Conservation (phyloP, 345 rosid genomes). For the Geranium brycei region DNA sequence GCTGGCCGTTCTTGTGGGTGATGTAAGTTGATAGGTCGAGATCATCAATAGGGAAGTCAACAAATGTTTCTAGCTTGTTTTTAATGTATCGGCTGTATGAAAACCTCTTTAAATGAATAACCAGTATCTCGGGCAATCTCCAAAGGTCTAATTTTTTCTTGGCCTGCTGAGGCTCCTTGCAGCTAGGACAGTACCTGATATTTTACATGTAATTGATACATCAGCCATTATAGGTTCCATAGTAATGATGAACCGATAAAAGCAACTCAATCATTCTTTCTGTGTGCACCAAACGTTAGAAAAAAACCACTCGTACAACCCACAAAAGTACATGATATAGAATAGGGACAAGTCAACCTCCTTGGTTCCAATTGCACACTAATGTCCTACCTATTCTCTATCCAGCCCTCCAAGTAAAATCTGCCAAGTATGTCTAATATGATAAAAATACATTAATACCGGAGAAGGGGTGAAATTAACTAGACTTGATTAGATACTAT, state of each 20-base stretch:
- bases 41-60: conserved; percentile 50
- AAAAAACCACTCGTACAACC: background rate
- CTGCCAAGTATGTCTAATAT: background rate
- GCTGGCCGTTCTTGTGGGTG: conserved; percentile 21
- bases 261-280: no score
- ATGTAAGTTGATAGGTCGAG: conserved; percentile 48
- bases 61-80: conserved; percentile 56
- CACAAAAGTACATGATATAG: background rate
- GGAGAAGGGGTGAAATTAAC: background rate
- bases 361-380: background rate
- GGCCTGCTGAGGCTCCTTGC: conserved; percentile 55
- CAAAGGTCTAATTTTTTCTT: conserved; percentile 62
- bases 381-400: background rate
- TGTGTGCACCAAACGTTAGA: no score
- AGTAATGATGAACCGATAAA: no score
- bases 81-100: conserved; percentile 40
- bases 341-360: background rate
- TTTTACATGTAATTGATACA: conserved; percentile 5
- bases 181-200: conserved; percentile 52
- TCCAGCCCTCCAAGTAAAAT: background rate
- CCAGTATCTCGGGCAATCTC: conserved; percentile 58
- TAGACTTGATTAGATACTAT: no score
- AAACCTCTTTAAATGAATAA: conserved; percentile 61
- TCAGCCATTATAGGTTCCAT: background rate
- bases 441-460: background rate